Base-by-base conservation (phyloP, 2,329 filamentous ascomycete species). In the Chaetomiaceae sp. region DNA sequence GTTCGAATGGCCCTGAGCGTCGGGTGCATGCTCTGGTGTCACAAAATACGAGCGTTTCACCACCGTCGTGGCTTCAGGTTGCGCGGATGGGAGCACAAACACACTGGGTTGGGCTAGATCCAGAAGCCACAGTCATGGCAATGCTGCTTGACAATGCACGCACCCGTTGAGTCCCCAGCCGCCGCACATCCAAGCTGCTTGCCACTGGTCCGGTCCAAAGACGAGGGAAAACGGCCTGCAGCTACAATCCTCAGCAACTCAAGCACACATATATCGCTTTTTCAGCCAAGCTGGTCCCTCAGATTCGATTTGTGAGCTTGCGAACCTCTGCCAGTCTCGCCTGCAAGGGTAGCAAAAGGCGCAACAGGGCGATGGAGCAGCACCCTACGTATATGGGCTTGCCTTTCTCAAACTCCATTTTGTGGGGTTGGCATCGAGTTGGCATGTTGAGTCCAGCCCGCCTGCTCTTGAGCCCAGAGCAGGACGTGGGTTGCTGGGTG, bases 161-260 rank as follows among this genome's bases (percentile, higher is more conserved):
- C 58, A 53, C 44, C 61, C 61, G 60, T 49, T 52, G 51, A 40
- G 31, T 48, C 54, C 56, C 61, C 56, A 61, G 61, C 61, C 48
- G 49, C 34, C 50, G 46, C 39, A 23, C 38, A 36, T 46, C 43
- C 47, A 47, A 53, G 31, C 47, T 47, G 46, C 55, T 47, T 38
- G 45, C 52, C 50, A 54, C 42, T 40, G 29, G 37, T 52, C 38
- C 25, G 42, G 47, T 17, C 36, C 48, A 50, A 55, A 50, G 50
- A 50, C 36, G 46, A 60, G 51, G 52, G 47, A 33, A 48, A 51
- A n/a, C 48, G 40, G 38, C 6, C 3, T 7, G 33, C 34, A 3
- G 15, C 15, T 31, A n/a, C 23, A 38, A 22, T 48, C 23, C 14
- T 20, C 12, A 6, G n/a, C 25, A 20, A 6, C 43, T 33, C 6